phyloP scores from a whole-genome alignment of 2,329 filamentous ascomycete species.

The Ophiocordyceps sinensis region DNA sequence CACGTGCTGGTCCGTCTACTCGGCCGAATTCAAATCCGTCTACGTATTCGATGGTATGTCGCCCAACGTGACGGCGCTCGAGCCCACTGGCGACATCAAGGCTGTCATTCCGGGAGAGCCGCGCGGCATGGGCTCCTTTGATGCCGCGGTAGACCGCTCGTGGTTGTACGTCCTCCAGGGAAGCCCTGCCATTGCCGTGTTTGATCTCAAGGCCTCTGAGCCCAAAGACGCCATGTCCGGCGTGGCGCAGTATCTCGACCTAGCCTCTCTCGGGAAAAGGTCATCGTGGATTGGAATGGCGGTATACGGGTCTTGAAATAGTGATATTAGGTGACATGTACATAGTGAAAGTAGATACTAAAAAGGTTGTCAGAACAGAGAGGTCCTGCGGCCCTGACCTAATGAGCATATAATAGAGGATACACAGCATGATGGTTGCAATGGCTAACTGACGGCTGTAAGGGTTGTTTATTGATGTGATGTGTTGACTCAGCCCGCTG shows the following conservation, averaged over 20 bases:
- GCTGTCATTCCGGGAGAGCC: not conserved
- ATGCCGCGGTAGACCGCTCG: not conserved
- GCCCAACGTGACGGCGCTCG: not conserved
- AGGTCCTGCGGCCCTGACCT: too few relatives aligned
- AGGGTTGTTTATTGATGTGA: too few relatives aligned
- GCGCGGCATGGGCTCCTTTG: not conserved
- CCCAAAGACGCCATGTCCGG: not conserved
- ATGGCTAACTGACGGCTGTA: too few relatives aligned
- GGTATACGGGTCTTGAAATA: too few relatives aligned
- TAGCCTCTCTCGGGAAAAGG: not conserved
- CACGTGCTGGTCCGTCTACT: slow-evolving; percentile 1
- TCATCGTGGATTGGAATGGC: not conserved
- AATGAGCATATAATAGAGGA: too few relatives aligned
- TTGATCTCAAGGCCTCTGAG: not conserved
- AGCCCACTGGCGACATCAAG: not conserved
- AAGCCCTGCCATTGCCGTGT: not conserved
- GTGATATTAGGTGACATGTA: too few relatives aligned
- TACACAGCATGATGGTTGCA: too few relatives aligned
- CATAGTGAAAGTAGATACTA: too few relatives aligned
- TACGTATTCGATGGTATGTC: not conserved
- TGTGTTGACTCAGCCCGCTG: too few relatives aligned
- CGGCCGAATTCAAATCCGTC: not conserved
- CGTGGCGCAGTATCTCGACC: not conserved
- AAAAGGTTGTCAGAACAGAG: too few relatives aligned
- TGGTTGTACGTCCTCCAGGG: not conserved